phyloP scores from a whole-genome alignment of 73 alveolate species.

The Uronychia setigera region DNA sequence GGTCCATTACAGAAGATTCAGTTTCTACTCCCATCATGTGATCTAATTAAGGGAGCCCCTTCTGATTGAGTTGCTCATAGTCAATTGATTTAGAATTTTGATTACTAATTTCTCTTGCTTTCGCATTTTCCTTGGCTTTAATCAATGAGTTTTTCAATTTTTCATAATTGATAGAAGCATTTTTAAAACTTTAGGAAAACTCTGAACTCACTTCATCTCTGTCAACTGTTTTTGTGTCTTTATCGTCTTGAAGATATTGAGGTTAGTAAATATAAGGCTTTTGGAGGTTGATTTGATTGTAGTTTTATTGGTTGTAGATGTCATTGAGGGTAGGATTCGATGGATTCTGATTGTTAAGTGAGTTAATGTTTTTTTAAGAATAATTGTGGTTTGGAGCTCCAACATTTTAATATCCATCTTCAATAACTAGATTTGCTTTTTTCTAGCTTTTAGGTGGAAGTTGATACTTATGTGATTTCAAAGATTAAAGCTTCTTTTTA shows the following conservation, averaged over 20 bases:
- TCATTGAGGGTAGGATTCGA: not conserved
- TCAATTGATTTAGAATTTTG: not conserved
- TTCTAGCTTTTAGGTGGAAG: not conserved
- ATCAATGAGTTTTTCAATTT: not conserved
- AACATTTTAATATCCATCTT: not conserved
- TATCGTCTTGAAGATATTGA: not conserved
- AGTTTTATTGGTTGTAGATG: too few species aligned
- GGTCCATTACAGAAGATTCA: not conserved
- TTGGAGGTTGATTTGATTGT: not conserved
- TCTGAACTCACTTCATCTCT: not conserved
- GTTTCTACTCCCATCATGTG: not conserved
- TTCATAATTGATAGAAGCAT: not conserved
- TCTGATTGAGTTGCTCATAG: not conserved
- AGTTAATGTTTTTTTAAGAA: not conserved
- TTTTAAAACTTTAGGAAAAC: not conserved
- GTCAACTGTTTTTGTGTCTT: not conserved
- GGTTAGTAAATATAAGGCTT: not conserved
- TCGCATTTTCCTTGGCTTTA: not conserved
- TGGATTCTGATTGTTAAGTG: not conserved
- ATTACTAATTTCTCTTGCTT: not conserved
- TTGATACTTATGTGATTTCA: not conserved
- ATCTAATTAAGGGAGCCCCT: too few species aligned
- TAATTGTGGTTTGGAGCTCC: not conserved
- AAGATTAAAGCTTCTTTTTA: not conserved
- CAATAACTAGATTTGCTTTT: too few species aligned